Conservation (phyloP, 2,329 filamentous ascomycete species). For the Coniochaeta sp. region DNA sequence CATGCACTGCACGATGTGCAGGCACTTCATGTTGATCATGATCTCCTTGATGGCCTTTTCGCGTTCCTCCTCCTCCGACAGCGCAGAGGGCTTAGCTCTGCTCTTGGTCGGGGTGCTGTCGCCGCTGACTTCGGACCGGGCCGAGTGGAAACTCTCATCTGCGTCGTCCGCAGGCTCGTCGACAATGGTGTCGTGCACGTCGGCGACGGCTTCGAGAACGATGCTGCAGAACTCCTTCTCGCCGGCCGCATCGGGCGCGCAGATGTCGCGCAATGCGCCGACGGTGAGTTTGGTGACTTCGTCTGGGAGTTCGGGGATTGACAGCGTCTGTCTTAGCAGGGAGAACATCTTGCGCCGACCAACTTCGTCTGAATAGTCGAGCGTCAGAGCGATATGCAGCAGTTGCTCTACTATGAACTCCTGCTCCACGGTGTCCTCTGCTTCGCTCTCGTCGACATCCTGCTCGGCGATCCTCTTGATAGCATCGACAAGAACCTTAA, state of each 20-base stretch:
- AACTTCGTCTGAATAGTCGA: constrained; percentile 97
- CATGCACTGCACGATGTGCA: constrained; percentile 97
- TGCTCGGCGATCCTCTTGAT: constrained; percentile 48
- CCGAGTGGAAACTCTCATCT: constrained; percentile 91
- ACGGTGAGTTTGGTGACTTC: constrained; percentile 85
- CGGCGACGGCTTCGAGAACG: constrained; percentile 87
- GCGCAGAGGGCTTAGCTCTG: constrained; percentile 28
- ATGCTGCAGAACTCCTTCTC: constrained; percentile 79
- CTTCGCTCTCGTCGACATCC: constrained; percentile 55
- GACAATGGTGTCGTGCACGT: constrained; percentile 90
- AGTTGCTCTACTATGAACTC: constrained; percentile 96
- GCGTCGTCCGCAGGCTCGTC: constrained; percentile 56
- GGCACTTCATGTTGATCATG: constrained; percentile 95
- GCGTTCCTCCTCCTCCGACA: constrained; percentile 58
- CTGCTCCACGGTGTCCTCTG: constrained; percentile 79
- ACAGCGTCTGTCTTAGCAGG: constrained; percentile 76
- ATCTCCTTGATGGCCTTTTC: constrained; percentile 82
- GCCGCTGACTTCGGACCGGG: constrained; percentile 73
- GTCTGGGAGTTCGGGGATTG: constrained; percentile 81
- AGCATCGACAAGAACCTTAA: constrained; percentile 58
- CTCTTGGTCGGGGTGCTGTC: constrained; percentile 47
- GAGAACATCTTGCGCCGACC: constrained; percentile 94
- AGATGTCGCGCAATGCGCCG: constrained; percentile 75
- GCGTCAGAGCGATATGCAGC: constrained; percentile 80
- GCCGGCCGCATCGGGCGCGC: constrained; percentile 63